A percentile compares a stretch with the other conserved stretches of the same genome.
These are phyloP conservation scores for Carex scoparia DNA, from an alignment of 176 grass and related monocot genomes.

Conservation along the genomic window DNA sequence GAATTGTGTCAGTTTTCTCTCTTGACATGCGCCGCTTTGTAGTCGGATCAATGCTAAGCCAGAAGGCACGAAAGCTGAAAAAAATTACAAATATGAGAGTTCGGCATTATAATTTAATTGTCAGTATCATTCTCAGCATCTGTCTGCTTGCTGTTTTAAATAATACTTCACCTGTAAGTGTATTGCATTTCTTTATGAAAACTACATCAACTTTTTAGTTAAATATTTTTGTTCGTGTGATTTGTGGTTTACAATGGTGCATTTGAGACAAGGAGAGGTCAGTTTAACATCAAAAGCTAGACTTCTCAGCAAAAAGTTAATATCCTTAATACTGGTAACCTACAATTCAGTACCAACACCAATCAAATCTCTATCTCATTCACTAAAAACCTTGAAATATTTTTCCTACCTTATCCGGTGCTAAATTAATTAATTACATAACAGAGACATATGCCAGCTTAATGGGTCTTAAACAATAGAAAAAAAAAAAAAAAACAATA, in stretches of 20 bases:
- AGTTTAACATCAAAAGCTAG: neutral
- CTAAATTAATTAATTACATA: neutral
- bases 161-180: neutral
- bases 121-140: neutral
- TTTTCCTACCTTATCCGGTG: neutral
- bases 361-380: neutral
- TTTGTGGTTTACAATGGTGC: neutral
- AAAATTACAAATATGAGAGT: slow-evolving; percentile 14
- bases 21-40: slow-evolving; percentile 54
- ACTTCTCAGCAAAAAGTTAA: neutral
- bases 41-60: slow-evolving; percentile 54
- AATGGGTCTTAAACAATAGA: neutral
- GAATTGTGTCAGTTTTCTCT: slow-evolving; percentile 57
- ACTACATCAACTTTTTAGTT: neutral
- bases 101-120: neutral
- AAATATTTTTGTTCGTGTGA: neutral
- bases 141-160: neutral
- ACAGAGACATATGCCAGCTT: neutral
- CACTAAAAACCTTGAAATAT: neutral
- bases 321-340: neutral
- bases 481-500: neutral
- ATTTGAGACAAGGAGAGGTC: neutral
- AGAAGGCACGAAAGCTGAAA: slow-evolving; percentile 78
- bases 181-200: neutral
- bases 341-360: neutral